Evolutionary conservation across 1,139 yeast genomes (phyloP), one percentile per base, ranked within the genome.

Genomic region (Candida mesenterica): DNA sequence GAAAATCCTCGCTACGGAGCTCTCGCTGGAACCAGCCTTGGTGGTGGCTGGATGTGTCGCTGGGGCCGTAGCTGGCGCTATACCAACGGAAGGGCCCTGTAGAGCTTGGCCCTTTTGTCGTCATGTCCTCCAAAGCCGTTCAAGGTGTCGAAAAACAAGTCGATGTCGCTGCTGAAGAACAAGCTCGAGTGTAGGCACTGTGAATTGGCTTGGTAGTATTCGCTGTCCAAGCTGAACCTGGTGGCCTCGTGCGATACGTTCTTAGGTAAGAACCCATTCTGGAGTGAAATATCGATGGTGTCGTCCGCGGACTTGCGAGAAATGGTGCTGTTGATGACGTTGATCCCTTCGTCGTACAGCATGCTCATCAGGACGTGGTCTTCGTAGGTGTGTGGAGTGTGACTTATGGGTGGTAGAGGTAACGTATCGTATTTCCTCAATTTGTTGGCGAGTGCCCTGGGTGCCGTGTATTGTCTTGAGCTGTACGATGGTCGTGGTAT

Each of bases 201-300:
- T n/a, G 38, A 24, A 14, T 34, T 37, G 14, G 24, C 16, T 32
- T 23, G 42, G 26, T 27, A 46, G 30, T n/a, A 44, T 3, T 43
- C 49, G 15, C 28, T 36, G 5, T 32, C 41, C n/a, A 53, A 27
- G 12, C 41, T 43, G 31, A 60, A 59, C 20, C 55, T 28, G 18
- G 41, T 38, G 14, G 37, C 34, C 37, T 62, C 66, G 10, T 38
- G 33, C 2, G 34, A 49, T 3, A 59, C 12, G 29, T 55, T 57
- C 38, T 61, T 62, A n/a, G 53, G 50, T 3, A 59, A 32, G 5
- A 61, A 46, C 15, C 45, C 41, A 37, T 54, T 51, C 35, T 43
- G 49, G 18, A 58, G 43, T 1, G 59, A 41, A 13, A 57, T 44
- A 32, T 61, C 65, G 20, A 61, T 52, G 4, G 39, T 36, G 15